Conservation (phyloP, 306 rosid species). For the Medicago arabica region DNA sequence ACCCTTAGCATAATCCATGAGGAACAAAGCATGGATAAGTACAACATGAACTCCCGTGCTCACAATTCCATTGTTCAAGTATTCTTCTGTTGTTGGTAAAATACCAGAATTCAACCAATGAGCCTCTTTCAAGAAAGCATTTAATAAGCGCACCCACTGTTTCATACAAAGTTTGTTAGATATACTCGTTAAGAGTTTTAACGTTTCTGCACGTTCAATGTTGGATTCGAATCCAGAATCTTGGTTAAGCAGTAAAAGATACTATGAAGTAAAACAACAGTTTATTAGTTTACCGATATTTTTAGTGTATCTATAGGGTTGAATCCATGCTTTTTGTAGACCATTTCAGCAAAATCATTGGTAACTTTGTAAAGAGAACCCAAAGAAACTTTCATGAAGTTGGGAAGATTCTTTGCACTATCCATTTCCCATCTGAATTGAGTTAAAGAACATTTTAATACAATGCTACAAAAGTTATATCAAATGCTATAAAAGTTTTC, state of each 20-base stretch:
- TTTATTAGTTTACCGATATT: neutral
- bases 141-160: neutral
- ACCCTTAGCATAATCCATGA: neutral
- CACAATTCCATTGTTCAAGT: conserved; percentile 9
- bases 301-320: conserved; percentile 3
- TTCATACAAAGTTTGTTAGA: neutral
- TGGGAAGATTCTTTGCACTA: neutral
- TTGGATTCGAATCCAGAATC: no score
- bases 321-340: conserved; percentile 4
- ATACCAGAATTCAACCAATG: neutral
- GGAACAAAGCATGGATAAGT: neutral
- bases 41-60: conserved; percentile 13
- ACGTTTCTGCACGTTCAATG: no score
- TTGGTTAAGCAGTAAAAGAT: no score
- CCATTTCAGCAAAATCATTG: neutral
- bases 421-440: neutral
- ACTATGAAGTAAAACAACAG: neutral
- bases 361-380: neutral
- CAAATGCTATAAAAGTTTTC: no score
- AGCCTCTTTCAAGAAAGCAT: neutral
- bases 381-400: neutral
- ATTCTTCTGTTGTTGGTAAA: neutral
- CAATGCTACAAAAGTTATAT: no score
- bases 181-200: neutral
- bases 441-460: neutral